Base-by-base conservation (phyloP, 805 yeast genomes). In the Myxozyma geophila region DNA sequence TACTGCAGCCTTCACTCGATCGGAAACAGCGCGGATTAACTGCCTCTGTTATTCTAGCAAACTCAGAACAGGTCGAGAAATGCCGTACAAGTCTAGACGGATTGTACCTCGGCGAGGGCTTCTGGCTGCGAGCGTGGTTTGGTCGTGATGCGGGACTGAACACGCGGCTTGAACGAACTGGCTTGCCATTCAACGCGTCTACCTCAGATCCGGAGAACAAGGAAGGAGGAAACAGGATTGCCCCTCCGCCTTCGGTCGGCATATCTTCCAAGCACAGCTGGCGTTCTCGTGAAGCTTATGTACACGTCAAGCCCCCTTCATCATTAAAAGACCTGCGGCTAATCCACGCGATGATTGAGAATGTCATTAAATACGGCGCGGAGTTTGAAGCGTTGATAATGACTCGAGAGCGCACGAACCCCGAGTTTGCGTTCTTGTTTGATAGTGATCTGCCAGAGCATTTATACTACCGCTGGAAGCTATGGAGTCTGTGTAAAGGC, bases 381-480 rank as follows among this genome's bases (percentile, higher is more conserved):
- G 69, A 60, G 46, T 72, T 73, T 59, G 75, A 73, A 49, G 58
- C 69, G 7, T 53, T 51, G 1, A 46, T 72, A 17, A 72, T 71
- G 75, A 54, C 49, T 17, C 65, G 64, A 3, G 72, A 73, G 60
- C 49, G 49, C 9, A 13, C 58, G 13, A 71, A 72, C 54, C 70
- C 67, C 2, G 62, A 59, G 7, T 72, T 62, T 51, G 74, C 71
- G 57, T 72, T 73, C 49, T 60, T 72, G 54, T 72, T 69, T 58
- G 69, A 72, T 48, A 23, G 52, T 12, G 51, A 39, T 17, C 43
- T 50, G 13, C 58, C 67, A 5, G 53, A 57, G 23, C 74, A 73
- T 46, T 50, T 53, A 8, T 72, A 72, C 54, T 72, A 73, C 54
- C 57, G 72, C 21, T 72, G 74, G 72, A 70, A 64, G 49, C 48